Evolutionary conservation across 306 rosid species (phyloP).

Genomic region (Betula pendula): DNA sequence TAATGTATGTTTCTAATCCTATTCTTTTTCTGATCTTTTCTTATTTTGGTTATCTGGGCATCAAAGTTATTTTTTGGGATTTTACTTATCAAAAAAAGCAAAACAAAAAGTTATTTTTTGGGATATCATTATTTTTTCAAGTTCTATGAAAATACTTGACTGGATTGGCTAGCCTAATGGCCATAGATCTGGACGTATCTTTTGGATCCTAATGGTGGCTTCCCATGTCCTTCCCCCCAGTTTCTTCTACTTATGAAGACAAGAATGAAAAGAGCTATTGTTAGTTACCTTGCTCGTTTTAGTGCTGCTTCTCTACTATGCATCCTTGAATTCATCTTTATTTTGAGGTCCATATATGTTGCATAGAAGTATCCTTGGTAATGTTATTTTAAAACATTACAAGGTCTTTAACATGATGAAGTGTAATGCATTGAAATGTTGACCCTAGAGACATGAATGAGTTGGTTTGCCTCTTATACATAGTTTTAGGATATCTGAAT

Average conservation of each 20-base stretch:
- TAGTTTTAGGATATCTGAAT: neutral
- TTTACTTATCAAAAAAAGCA: too few relatives aligned
- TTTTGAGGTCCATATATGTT: neutral
- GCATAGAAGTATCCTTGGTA: neutral
- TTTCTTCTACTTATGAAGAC: neutral
- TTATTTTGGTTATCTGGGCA: neutral
- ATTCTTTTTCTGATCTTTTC: constrained; percentile 9
- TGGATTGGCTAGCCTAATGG: neutral
- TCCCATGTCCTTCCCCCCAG: neutral
- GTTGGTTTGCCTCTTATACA: neutral
- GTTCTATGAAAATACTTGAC: too few relatives aligned
- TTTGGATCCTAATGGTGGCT: neutral
- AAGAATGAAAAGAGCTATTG: neutral
- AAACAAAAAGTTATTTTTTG: neutral
- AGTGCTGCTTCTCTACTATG: neutral
- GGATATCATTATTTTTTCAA: neutral
- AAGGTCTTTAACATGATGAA: neutral
- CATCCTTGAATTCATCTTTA: neutral
- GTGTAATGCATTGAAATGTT: neutral
- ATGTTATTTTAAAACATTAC: neutral
- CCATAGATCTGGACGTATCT: neutral
- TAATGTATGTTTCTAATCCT: constrained; percentile 45
- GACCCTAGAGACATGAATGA: neutral
- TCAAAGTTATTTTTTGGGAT: neutral
- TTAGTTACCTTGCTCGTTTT: neutral